These are phyloP conservation scores for Aspergillus biplanus DNA, from an alignment of 495 filamentous ascomycete genomes.

Conservation along the genomic window DNA sequence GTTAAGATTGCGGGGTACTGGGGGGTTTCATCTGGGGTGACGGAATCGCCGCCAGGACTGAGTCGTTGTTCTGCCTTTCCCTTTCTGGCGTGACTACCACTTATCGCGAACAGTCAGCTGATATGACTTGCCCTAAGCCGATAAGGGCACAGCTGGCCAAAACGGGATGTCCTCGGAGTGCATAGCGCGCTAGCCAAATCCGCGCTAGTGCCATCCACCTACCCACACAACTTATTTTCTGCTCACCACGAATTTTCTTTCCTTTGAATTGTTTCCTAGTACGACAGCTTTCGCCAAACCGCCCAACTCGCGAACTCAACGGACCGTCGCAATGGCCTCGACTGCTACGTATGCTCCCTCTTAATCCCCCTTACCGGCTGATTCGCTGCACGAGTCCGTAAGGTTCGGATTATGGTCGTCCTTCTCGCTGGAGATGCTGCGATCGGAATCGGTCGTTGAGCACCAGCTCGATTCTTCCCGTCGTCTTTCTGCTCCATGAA, in stretches of 20 bases:
- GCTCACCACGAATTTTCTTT: constrained; percentile 29
- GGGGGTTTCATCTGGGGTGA: neutral
- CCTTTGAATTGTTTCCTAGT: constrained; percentile 35
- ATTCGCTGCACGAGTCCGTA: constrained; percentile 53
- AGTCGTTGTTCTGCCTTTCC: neutral
- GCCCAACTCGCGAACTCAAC: constrained; percentile 45
- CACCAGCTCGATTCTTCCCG: constrained; percentile 83
- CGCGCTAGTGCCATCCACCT: constrained; percentile 25
- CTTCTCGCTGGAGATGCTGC: constrained; percentile 73
- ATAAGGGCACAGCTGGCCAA: constrained; percentile 32
- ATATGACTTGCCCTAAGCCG: constrained; percentile 30
- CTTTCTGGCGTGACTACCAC: neutral
- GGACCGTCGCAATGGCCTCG: constrained; percentile 54
- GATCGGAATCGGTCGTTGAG: constrained; percentile 47
- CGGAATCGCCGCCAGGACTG: neutral
- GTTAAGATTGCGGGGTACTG: constrained; percentile 12
- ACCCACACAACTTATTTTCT: constrained; percentile 45
- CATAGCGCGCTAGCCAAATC: constrained; percentile 18
- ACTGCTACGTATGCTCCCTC: constrained; percentile 65
- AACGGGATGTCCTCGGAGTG: constrained; percentile 8
- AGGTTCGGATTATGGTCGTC: constrained; percentile 69
- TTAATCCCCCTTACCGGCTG: constrained; percentile 43
- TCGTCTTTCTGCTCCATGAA: constrained; percentile 44
- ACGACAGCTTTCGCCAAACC: constrained; percentile 46
- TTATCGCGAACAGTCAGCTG: constrained; percentile 19